phyloP scores from a whole-genome alignment of 2,329 filamentous ascomycete species.

The Colletotrichum phormii region DNA sequence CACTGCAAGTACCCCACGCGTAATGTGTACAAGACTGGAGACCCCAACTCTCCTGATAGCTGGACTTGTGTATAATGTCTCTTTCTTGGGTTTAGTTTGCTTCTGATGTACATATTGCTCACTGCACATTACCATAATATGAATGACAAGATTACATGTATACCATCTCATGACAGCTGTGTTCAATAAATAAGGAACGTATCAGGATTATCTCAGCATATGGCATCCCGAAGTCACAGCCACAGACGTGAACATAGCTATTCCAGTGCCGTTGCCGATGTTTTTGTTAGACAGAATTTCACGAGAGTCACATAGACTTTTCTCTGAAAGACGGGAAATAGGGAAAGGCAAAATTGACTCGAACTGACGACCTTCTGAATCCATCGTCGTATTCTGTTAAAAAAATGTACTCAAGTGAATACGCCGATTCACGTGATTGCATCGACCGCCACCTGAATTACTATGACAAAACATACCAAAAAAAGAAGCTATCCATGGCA shows the following conservation, averaged over 20 bases:
- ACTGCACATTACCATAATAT: background rate
- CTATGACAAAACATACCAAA: background rate
- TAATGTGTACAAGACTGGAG: slow-evolving; percentile 43
- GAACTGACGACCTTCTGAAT: background rate
- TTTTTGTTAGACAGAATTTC: background rate
- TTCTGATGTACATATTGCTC: background rate
- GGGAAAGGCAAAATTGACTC: background rate
- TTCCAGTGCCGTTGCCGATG: no score
- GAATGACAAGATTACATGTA: background rate
- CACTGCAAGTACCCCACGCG: slow-evolving; percentile 50
- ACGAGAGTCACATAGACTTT: no score
- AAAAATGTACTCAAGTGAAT: no score
- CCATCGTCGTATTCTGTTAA: no score
- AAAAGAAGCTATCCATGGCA: background rate
- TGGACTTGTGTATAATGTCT: slow-evolving; percentile 33
- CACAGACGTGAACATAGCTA: no score
- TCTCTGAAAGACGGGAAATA: no score
- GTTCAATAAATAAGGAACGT: no score
- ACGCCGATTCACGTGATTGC: background rate
- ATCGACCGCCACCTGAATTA: background rate
- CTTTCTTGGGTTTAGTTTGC: background rate
- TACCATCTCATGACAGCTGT: no score
- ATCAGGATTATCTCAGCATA: no score
- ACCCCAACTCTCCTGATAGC: slow-evolving; percentile 35
- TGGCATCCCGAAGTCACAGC: no score